phyloP scores from a whole-genome alignment of 495 filamentous ascomycete genomes.

The Venustampulla echinocandica region DNA sequence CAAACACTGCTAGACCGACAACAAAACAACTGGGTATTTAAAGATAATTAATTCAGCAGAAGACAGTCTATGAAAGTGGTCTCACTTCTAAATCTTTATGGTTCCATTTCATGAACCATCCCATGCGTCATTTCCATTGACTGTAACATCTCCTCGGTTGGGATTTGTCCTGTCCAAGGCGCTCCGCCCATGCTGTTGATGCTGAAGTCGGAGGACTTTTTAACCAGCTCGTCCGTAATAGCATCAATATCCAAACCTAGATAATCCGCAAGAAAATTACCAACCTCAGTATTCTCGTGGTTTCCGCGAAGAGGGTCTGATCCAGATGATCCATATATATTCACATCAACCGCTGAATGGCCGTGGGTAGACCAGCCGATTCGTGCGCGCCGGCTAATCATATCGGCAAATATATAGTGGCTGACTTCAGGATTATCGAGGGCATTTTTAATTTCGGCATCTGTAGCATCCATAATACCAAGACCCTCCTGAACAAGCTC shows the following conservation, averaged over 20 bases:
- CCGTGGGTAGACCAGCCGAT: conserved; percentile 90
- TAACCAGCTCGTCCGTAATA: conserved; percentile 63
- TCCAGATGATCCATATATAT: conserved; percentile 68
- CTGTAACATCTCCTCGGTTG: conserved; percentile 16
- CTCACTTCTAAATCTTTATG: neutral
- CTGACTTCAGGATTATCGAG: conserved; percentile 44
- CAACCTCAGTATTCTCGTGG: conserved; percentile 91
- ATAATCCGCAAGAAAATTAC: conserved; percentile 69
- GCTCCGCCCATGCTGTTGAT: neutral
- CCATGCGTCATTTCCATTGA: neutral
- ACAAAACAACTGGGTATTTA: too few relatives aligned
- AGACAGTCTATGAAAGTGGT: too few relatives aligned
- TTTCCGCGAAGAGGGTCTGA: conserved; percentile 60
- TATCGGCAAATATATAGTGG: conserved; percentile 62
- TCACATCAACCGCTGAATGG: conserved; percentile 84
- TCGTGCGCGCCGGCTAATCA: conserved; percentile 78
- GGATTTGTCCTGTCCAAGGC: conserved; percentile 17
- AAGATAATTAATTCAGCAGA: too few relatives aligned
- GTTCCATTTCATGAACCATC: neutral
- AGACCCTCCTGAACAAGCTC: conserved; percentile 56
- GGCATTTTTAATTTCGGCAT: conserved; percentile 60
- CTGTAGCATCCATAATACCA: conserved; percentile 64
- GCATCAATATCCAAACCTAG: conserved; percentile 68
- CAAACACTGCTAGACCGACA: too few relatives aligned
- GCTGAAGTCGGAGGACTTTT: conserved; percentile 33